phyloP scores from a whole-genome alignment of 441 rosid genomes.

The Croton laevigatus region DNA sequence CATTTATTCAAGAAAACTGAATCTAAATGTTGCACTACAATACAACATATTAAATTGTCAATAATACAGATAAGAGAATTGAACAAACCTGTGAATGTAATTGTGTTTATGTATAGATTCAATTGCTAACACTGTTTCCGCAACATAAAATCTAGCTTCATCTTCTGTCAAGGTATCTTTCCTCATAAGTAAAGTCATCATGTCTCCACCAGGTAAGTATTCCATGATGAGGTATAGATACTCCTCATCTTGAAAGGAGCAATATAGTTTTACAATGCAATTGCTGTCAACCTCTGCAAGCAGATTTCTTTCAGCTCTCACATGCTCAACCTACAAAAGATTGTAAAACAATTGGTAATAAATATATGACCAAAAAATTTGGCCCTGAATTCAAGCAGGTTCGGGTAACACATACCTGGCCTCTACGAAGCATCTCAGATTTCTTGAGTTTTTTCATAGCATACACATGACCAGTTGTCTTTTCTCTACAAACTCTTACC shows the following conservation, averaged over 20 bases:
- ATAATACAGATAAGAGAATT: conserved; percentile 9
- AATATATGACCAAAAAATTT: conserved; percentile 18
- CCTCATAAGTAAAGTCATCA: conserved; percentile 98
- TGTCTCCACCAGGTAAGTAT: conserved; percentile 97
- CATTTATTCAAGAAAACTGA: not conserved
- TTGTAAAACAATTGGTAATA: conserved; percentile 18
- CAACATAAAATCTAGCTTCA: conserved; percentile 92
- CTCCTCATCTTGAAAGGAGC: conserved; percentile 97
- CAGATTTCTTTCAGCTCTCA: conserved; percentile 92
- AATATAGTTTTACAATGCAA: conserved; percentile 91
- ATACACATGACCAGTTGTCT: conserved; percentile 81
- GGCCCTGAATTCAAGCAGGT: conserved; percentile 9
- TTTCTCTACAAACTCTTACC: conserved; percentile 93
- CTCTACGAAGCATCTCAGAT: conserved; percentile 99
- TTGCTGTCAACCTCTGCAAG: conserved; percentile 98
- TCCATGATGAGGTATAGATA: conserved; percentile 96
- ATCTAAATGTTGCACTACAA: conserved; percentile 18
- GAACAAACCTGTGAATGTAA: conserved; percentile 71
- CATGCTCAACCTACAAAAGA: conserved; percentile 84
- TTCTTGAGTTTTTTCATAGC: conserved; percentile 98
- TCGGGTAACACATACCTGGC: conserved; percentile 57
- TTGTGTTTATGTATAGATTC: conserved; percentile 94
- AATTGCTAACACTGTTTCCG: conserved; percentile 90
- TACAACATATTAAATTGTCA: not conserved
- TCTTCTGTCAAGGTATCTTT: conserved; percentile 90